Base-by-base conservation (phyloP, 2,329 filamentous ascomycete genomes). In the Sordariomycetes sp. region DNA sequence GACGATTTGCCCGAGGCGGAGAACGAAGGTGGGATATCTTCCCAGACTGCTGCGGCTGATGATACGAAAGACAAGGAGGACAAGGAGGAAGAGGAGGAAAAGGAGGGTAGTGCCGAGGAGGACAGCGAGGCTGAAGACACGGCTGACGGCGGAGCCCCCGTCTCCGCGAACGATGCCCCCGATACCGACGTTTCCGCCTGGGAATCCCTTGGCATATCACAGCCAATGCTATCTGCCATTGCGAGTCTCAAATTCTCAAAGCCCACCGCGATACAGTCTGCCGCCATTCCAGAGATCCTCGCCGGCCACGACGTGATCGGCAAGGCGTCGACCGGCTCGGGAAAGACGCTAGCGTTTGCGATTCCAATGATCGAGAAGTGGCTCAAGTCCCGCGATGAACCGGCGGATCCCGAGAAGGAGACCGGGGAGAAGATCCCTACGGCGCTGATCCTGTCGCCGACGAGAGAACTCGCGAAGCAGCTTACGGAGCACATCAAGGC, bases 311-410 rank as follows among this genome's bases (percentile, higher is more conserved):
- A 99, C 69, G 86, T 97, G 17, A 87, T 99, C 61, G 94, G 94
- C 50, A 99, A 99, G 72, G 94, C 94, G 1, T 87, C 92, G 12
- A 99, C 94, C 0, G 94, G 94, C 62, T 97, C 94, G 15, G 94
- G 94, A 64, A 99, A 99, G 72, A 99, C 94, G 0, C 75, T 99
- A 52, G 92, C 94, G 0, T 99, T 96, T 69, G 90, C 87, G 1
- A 90, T 99, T 61, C 94, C 94, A 0, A 94, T 99, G 58, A 76
- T 97, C 10, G 91, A 99, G 69, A 78, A 80, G 57, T 96, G 86
- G 76, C 72, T 99, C 42, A 78, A 80, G 59, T 66, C 66, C 58
- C 69, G 68, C 28, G 35, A 51, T 2, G 69, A 69, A 15, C 65
- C 65, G 24, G 65, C 68, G 20, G 69, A 73, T 56, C 60, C 66